Percentiles rank a stretch among this genome's conserved stretches.
These are phyloP conservation scores for Backusella australiensis DNA, from an alignment of 192 early-diverging fungal species.

Conservation along the genomic window DNA sequence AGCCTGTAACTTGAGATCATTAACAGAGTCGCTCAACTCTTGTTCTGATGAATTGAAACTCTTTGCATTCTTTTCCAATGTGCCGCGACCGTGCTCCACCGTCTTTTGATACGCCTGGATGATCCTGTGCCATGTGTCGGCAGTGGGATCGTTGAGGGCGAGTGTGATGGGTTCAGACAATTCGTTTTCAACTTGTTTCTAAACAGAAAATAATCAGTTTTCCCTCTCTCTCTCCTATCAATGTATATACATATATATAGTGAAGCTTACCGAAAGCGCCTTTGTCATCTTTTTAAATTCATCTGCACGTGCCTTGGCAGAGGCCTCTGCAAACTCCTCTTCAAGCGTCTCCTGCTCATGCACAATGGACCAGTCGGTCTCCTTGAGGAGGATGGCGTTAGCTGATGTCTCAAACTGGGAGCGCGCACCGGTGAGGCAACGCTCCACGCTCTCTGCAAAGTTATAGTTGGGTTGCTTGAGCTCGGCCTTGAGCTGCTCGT, in stretches of 20 bases:
- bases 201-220: neutral
- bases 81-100: conserved; percentile 49
- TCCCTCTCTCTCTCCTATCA: neutral
- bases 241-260: neutral
- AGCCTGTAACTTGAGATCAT: conserved; percentile 58
- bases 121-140: conserved; percentile 73
- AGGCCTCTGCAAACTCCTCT: conserved; percentile 61
- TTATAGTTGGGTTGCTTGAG: conserved; percentile 38
- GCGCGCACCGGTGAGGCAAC: conserved; percentile 41
- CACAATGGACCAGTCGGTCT: conserved; percentile 69
- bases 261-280: conserved; percentile 36
- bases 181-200: conserved; percentile 51
- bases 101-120: conserved; percentile 58
- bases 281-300: conserved; percentile 67
- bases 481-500: conserved; percentile 29
- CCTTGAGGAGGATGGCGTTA: conserved; percentile 55
- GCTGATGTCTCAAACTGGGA: conserved; percentile 52
- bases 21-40: conserved; percentile 51
- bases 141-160: conserved; percentile 62
- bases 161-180: conserved; percentile 72
- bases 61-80: conserved; percentile 50
- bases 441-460: conserved; percentile 63
- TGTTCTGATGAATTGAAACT: conserved; percentile 55
- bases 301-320: conserved; percentile 56
- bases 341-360: conserved; percentile 57